Evolutionary conservation across 192 early-diverging fungal genomes (phyloP).

Genomic region (Coemansia erecta): DNA sequence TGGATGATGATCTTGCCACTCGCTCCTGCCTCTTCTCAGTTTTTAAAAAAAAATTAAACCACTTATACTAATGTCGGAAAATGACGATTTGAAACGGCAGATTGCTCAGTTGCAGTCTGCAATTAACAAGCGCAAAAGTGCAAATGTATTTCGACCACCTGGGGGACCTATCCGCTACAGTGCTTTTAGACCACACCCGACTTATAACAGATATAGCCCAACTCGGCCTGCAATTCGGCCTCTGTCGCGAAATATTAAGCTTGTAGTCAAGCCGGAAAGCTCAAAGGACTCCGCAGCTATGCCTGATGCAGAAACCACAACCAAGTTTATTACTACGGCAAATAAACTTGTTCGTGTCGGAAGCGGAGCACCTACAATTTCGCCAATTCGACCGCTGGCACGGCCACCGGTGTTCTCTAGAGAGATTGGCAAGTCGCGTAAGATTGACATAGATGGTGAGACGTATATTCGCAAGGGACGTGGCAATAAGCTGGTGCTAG

Average conservation of each 20-base stretch:
- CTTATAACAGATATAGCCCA: constrained; percentile 22
- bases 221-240: constrained; percentile 14
- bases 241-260: constrained; percentile 43
- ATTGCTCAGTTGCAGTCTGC: constrained; percentile 30
- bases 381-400: too few species aligned
- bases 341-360: constrained; percentile 48
- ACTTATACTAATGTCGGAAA: constrained; percentile 15
- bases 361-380: constrained; percentile 7
- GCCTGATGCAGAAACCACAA: neutral
- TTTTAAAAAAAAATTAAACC: neutral
- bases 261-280: constrained; percentile 21
- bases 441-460: constrained; percentile 36
- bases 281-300: neutral
- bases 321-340: neutral
- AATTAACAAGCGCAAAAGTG: constrained; percentile 16
- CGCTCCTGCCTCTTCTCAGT: too few species aligned
- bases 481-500: constrained; percentile 44
- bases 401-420: too few species aligned
- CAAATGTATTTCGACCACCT: neutral
- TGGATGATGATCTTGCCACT: too few species aligned
- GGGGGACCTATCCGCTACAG: constrained; percentile 2
- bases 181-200: neutral
- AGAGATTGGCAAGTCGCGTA: neutral
- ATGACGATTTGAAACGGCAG: constrained; percentile 32
- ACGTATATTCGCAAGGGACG: constrained; percentile 20